phyloP scores from a whole-genome alignment of 345 rosid species.

The Excoecaria cochinchinensis region DNA sequence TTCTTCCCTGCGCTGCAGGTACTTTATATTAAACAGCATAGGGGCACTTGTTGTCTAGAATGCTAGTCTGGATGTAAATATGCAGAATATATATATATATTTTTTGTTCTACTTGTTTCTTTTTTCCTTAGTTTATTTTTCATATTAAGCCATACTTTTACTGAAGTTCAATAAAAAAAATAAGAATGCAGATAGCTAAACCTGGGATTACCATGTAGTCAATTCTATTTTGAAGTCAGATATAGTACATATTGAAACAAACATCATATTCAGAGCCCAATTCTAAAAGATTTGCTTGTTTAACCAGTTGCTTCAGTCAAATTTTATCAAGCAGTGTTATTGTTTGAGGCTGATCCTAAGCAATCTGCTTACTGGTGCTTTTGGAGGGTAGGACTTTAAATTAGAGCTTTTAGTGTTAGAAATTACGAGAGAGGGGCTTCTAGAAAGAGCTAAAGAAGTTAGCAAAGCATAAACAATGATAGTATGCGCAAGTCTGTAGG shows the following conservation, averaged over 20 bases:
- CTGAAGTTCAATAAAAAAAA: neutral
- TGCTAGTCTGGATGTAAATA: neutral
- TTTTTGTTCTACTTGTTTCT: too few species aligned
- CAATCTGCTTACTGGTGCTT: neutral
- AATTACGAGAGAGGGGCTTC: neutral
- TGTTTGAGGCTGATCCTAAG: neutral
- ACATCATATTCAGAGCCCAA: neutral
- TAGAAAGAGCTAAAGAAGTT: neutral
- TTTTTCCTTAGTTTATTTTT: too few species aligned
- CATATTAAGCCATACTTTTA: neutral
- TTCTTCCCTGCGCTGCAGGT: slow-evolving; percentile 49
- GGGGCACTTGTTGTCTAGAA: neutral
- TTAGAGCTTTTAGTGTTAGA: neutral
- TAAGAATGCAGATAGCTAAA: neutral
- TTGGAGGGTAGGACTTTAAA: neutral
- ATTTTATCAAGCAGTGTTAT: neutral
- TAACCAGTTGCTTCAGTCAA: neutral
- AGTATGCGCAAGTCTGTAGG: neutral
- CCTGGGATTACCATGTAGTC: neutral
- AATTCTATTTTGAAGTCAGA: neutral
- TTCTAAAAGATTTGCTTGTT: neutral
- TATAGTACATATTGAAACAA: neutral
- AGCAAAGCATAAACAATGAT: neutral
- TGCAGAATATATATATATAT: too few species aligned
- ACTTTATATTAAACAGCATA: neutral